Evolutionary conservation across 2,329 filamentous ascomycete genomes (phyloP), one percentile per base, ranked within the genome.

Genomic region (Neoascochyta sp.): DNA sequence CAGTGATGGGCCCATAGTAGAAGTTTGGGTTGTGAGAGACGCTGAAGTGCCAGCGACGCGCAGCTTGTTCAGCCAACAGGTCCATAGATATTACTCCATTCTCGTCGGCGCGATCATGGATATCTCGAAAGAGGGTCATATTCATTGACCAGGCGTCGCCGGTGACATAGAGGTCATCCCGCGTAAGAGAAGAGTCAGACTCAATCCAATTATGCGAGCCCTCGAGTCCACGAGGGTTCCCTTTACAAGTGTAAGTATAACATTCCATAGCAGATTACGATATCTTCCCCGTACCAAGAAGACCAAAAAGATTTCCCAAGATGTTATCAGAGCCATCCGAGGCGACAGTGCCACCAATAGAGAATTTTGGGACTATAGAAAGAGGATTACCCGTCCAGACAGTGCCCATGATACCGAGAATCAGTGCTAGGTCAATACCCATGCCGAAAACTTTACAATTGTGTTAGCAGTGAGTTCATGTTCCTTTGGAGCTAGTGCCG

Each of bases 1-100:
- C 73, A 2, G 68, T 71, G 30, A 70, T 66, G 2, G 72, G 74
- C 1, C 71, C 71, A 29, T 71, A 74, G 55, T 72, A 77, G 50
- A 75, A 75, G 26, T 71, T 61, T 0, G 73, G 71, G 46, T 78
- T 78, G 15, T 63, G 67, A 14, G 57, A 52, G 7, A 74, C 65
- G 22, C 64, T 69, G 43, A 75, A 57, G 9, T 70, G 41, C 46
- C 70, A 73, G 3, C 72, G 66, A 9, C 60, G 42, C 10, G 47
- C 48, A 21, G 51, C 50, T 24, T 43, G 44, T 65, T 56, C 41
- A 5, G 25, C 41, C 7, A 50, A 20, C 2, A 39, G 10, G 11
- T 50, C 43, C 33, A 47, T 39, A 8, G 41, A 43, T 8, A 50
- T 23, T 3, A 41, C 30, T 8, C 44, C 41, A 7, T 43, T 32